Base-by-base conservation (phyloP, 75 land plant species). In the Pinus taeda region DNA sequence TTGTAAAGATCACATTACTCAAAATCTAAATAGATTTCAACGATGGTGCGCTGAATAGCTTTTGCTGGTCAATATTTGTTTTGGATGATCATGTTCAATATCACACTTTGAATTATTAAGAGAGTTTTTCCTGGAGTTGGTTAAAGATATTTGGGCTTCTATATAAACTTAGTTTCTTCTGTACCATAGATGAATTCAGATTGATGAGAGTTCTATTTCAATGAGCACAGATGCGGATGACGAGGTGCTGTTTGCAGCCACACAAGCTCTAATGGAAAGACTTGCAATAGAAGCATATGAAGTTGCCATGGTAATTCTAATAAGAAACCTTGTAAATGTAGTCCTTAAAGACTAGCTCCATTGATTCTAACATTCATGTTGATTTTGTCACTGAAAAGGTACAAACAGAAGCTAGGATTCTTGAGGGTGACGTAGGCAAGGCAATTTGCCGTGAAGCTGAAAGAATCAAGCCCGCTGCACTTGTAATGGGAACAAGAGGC, bases 401-500 rank as follows among this genome's bases (percentile, higher is more conserved):
- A 30, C 75, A 58, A 75, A 83, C 85, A 57, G 79, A 71, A 76
- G 88, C 86, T 62, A 65, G 85, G 78, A 90, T 94, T 57, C 81
- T 86, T 71, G 79, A 90, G 80, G 97, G 97, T 18, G 95, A 94
- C 71, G 79, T 86, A 53, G 95, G 88, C 13, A 93, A 93, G 84
- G 92, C 78, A 26, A 88, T 94, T 56, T 93, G 95, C 83, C 74
- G 73, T 69, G 95, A 90, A 78, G 93, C 91, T 56, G 86, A 77
- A 57, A 88, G 88, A 77, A 24, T 94, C 59, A 88, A 83, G 77
- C 95, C 96, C 22, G 96, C 85, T 53, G 97, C 95, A 53, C 88
- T 94, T 26, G 87, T 94, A 9, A 71, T 94, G 89, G 95, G 97
- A 22, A 86, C 88, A 61, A 80, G 93, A 65, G 97, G 97, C 22